Evolutionary conservation across 2,329 filamentous ascomycete genomes (phyloP), one percentile per base, ranked within the genome.

Genomic region (Colletotrichum falcatum): DNA sequence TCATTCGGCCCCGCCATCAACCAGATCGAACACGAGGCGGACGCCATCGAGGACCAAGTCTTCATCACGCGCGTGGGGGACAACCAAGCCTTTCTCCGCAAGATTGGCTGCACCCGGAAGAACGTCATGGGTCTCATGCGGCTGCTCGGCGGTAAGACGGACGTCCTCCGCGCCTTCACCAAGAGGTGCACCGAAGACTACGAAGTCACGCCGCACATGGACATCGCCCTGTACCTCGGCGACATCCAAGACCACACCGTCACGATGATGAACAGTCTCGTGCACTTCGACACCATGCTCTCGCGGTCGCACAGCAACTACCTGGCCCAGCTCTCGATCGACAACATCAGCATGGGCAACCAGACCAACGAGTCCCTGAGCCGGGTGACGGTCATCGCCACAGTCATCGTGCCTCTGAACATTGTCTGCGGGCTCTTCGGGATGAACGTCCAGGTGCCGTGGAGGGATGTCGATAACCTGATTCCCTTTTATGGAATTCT

Each of bases 231-330:
- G 76, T 99, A 99, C 78, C 88, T 99, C 33, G 94, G 94, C 77
- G 96, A 99, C 82, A 98, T 99, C 73, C 96, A 99, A 81, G 96
- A 99, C 82, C 96, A 99, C 87, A 95, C 98, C 61, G 94, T 99
- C 66, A 99, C 96, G 53, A 98, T 98, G 95, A 97, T 97, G 89
- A 95, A 93, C 75, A 99, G 97, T 81, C 82, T 99, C 75, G 90
- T 90, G 0, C 96, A 99, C 79, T 98, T 97, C 75, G 96, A 99
- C 80, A 98, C 98, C 86, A 98, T 99, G 88, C 88, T 99, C 56
- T 95, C 92, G 26, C 92, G 96, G 26, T 93, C 93, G 2, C 96
- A 99, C 83, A 94, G 92, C 84, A 98, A 98, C 81, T 98, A 98
- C 78, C 88, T 99, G 39, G 95, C 96, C 1, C 96, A 98, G 78